Evolutionary conservation across 768 basidiomycete genomes (phyloP), one percentile per base, ranked within the genome.

Genomic region (Lentinula aciculospora): DNA sequence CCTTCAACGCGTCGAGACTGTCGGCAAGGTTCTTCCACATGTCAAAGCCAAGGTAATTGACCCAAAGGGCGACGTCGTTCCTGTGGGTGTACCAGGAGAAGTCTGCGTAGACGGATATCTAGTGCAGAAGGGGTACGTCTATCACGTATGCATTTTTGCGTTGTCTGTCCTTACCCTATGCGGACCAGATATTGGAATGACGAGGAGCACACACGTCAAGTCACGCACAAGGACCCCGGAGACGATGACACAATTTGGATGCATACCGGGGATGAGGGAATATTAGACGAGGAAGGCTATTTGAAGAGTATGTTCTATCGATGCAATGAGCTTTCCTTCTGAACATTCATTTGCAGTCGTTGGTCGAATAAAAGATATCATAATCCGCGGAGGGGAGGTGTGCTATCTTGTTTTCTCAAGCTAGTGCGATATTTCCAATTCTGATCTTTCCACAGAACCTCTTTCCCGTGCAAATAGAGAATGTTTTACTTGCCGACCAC

Each of bases 371-470:
- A 56, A 88, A 83, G 91, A 93, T 67, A 82, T 92, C 53, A 91
- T 93, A 63, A 92, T 93, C 61, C 85, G 91, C n/a, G 91, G 89
- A 17, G 91, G 91, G 61, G 91, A 93, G 78, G 88, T 86, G 60
- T 10, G 71, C 46, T 17, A 3, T 7, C 28, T 42, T 29, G 39
- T 36, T 47, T 27, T 4, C 40, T 25, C 21, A 8, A 29, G n/a
- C n/a, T 23, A 37, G 15, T 8, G 17, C 21, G 9, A 21, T 4
- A 31, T 45, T 58, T 31, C 37, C 50, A 34, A 17, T 37, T 50
- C 45, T 29, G 10, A 8, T n/a, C 8, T 21, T 29, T 49, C 17
- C 36, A n/a, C 61, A 90, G 83, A 90, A 95, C 69, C 72, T 94
- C 55, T 88, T 89, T 69, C 87, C 93, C 3, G 83, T 92, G 45